phyloP scores from a whole-genome alignment of 768 basidiomycete species.

The Artomyces pyxidatus region DNA sequence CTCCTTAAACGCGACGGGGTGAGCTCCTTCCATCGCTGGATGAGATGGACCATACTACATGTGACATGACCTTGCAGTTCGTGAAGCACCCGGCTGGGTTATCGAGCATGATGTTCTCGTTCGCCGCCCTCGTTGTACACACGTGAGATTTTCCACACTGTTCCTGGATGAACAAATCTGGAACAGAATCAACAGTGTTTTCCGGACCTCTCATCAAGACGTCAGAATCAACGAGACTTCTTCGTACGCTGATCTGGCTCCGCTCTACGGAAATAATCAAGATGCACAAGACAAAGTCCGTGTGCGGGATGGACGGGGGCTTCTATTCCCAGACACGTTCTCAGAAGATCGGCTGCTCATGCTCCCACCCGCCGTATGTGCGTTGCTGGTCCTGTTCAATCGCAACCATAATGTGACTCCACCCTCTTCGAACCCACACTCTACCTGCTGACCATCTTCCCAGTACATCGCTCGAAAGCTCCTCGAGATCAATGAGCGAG shows the following conservation, averaged over 20 bases:
- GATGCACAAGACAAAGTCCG: conserved; percentile 49
- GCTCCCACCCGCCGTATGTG: conserved; percentile 68
- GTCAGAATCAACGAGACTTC: conserved; percentile 75
- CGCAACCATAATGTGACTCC: conserved; percentile 75
- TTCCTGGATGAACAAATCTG: background rate
- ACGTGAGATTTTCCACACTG: conserved; percentile 34
- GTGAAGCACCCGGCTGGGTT: conserved; percentile 70
- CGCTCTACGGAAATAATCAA: conserved; percentile 72
- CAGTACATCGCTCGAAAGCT: conserved; percentile 77
- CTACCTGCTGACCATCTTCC: background rate
- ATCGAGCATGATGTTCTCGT: conserved; percentile 73
- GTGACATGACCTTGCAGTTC: conserved; percentile 46
- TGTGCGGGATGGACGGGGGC: conserved; percentile 53
- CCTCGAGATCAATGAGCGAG: conserved; percentile 75
- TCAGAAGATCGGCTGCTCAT: conserved; percentile 71
- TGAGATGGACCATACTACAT: background rate
- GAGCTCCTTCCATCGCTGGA: conserved; percentile 8
- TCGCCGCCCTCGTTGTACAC: conserved; percentile 78
- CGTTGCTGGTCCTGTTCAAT: conserved; percentile 73
- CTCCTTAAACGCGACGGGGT: conserved; percentile 67
- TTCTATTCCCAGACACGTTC: conserved; percentile 63
- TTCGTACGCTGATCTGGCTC: conserved; percentile 79
- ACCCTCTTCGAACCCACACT: background rate
- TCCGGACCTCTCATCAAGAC: conserved; percentile 68
- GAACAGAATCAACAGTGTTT: conserved; percentile 57